Conservation (phyloP, 441 rosid genomes). For the Adansonia gregorii region DNA sequence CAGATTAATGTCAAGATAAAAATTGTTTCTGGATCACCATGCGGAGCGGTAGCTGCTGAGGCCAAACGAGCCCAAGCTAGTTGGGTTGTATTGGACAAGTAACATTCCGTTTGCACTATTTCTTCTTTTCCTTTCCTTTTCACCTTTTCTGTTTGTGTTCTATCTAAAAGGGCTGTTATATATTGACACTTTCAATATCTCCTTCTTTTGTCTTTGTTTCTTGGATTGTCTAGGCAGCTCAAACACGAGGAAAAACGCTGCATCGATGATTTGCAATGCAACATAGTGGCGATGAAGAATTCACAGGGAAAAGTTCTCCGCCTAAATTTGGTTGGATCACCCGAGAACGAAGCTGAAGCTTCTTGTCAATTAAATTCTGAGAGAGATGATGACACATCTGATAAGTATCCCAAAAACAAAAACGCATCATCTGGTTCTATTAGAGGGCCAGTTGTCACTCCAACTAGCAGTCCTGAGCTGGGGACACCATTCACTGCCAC, state of each 20-base stretch:
- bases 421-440: constrained; percentile 52
- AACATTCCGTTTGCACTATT: constrained; percentile 30
- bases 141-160: background rate
- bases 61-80: constrained; percentile 77
- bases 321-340: constrained; percentile 80
- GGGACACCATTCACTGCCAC: constrained; percentile 92
- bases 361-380: constrained; percentile 47
- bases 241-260: constrained; percentile 81
- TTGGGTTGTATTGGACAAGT: constrained; percentile 98
- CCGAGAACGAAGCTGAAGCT: constrained; percentile 55
- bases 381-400: constrained; percentile 46
- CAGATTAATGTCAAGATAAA: constrained; percentile 93
- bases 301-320: constrained; percentile 92
- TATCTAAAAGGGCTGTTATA: background rate
- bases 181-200: background rate
- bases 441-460: constrained; percentile 82
- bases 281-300: constrained; percentile 91
- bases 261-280: constrained; percentile 92
- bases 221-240: constrained; percentile 60
- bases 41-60: constrained; percentile 91
- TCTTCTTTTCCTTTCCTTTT: background rate
- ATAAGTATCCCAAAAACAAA: constrained; percentile 44
- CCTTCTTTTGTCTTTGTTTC: constrained; percentile 21
- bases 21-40: constrained; percentile 83
- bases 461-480: constrained; percentile 92